These are phyloP conservation scores for Ichthyophthirius multifiliis DNA, from an alignment of 169 alveolate species.

Conservation along the genomic window DNA sequence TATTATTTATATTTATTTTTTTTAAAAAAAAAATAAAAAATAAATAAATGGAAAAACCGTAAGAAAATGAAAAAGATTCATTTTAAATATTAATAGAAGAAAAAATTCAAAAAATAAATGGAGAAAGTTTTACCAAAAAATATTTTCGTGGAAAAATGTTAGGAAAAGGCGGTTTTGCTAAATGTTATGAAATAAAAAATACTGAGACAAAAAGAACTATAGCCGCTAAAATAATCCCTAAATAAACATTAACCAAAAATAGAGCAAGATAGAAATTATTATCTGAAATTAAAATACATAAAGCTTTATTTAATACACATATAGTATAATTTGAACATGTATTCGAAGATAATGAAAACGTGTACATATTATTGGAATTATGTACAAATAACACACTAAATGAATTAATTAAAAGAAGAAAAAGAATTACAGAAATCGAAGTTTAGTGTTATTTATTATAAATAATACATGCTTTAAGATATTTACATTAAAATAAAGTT, in stretches of 20 bases:
- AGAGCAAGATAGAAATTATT: slow-evolving; percentile 69
- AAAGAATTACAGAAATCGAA: slow-evolving; percentile 67
- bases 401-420: slow-evolving; percentile 44
- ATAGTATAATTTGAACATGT: slow-evolving; percentile 73
- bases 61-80: no score
- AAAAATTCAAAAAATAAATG: slow-evolving; percentile 37
- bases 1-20: no score
- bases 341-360: slow-evolving; percentile 79
- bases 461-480: slow-evolving; percentile 67
- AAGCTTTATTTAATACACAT: slow-evolving; percentile 61
- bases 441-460: slow-evolving; percentile 62
- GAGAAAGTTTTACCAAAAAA: slow-evolving; percentile 55
- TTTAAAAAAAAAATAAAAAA: no score
- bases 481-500: slow-evolving; percentile 73
- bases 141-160: slow-evolving; percentile 58
- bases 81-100: background rate
- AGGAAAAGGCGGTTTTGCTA: slow-evolving; percentile 88
- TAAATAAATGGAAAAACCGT: no score
- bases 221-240: slow-evolving; percentile 75
- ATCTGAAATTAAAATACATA: slow-evolving; percentile 75
- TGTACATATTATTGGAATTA: slow-evolving; percentile 75
- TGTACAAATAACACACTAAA: slow-evolving; percentile 66
- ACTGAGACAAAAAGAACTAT: slow-evolving; percentile 60
- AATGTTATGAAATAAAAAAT: slow-evolving; percentile 62
- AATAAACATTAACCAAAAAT: slow-evolving; percentile 55